A percentile compares a stretch with the other conserved stretches of the same genome.
These are phyloP conservation scores for Rhinocladiella similis DNA, from an alignment of 2,329 filamentous ascomycete species.

Conservation along the genomic window DNA sequence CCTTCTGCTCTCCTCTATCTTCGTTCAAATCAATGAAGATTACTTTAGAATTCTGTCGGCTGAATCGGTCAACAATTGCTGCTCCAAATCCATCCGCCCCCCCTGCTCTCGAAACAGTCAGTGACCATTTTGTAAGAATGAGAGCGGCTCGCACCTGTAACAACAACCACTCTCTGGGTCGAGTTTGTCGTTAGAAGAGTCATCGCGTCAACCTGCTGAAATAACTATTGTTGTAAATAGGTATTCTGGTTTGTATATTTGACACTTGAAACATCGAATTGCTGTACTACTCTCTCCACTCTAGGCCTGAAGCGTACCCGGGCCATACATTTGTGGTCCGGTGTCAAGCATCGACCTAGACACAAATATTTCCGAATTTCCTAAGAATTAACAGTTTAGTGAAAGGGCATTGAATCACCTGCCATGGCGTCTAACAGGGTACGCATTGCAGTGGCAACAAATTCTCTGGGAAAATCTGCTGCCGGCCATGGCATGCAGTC, in stretches of 20 bases:
- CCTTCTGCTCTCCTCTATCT: conserved; percentile 3
- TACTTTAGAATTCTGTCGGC: not conserved
- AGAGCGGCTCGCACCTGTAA: not conserved
- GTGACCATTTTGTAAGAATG: not conserved
- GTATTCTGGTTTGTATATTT: too few species aligned
- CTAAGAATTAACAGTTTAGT: too few species aligned
- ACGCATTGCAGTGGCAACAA: conserved; percentile 63
- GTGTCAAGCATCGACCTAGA: not conserved
- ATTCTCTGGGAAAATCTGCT: conserved; percentile 69
- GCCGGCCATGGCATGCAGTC: conserved; percentile 61
- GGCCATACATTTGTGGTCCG: too few species aligned
- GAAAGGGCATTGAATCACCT: not conserved
- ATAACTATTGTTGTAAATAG: too few species aligned
- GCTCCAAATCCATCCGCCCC: conserved; percentile 5
- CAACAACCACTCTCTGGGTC: not conserved
- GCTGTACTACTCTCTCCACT: too few species aligned
- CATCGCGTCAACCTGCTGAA: not conserved
- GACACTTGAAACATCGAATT: too few species aligned
- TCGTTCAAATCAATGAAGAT: conserved; percentile 4
- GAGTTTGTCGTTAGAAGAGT: not conserved
- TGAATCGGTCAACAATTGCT: conserved; percentile 8
- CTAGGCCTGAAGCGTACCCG: too few species aligned
- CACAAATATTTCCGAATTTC: too few species aligned
- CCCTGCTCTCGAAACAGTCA: conserved; percentile 4
- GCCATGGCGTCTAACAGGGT: conserved; percentile 1